Conservation (phyloP, 352 stramenopile species). For the Phytophthora sojae region DNA sequence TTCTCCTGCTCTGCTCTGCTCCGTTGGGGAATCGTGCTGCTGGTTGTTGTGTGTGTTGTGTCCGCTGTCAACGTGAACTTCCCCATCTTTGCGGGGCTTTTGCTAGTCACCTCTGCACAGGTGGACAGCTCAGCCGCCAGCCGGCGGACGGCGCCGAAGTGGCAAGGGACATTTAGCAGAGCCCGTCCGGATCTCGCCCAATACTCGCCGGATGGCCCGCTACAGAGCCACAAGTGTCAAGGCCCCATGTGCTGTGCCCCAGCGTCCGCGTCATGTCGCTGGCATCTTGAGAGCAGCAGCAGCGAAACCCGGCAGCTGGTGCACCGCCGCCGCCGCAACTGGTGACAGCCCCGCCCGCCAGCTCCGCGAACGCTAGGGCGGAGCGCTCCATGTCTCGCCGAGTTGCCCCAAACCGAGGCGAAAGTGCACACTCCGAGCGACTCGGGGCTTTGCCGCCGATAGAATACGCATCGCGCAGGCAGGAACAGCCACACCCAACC, state of each 20-base stretch:
- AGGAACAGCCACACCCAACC: background rate
- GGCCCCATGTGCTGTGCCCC: slow-evolving; percentile 36
- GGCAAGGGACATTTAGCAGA: slow-evolving; percentile 43
- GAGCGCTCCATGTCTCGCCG: slow-evolving; percentile 22
- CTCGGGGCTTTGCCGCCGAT: slow-evolving; percentile 12
- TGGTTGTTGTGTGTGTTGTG: slow-evolving; percentile 1
- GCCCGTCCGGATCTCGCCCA: slow-evolving; percentile 35
- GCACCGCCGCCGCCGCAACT: slow-evolving; percentile 16
- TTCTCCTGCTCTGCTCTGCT: background rate
- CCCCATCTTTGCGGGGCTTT: slow-evolving; percentile 22
- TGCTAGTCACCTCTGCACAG: slow-evolving; percentile 33
- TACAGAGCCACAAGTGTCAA: slow-evolving; percentile 36
- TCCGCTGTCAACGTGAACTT: slow-evolving; percentile 24
- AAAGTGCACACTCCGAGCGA: background rate
- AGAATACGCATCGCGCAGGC: slow-evolving; percentile 11
- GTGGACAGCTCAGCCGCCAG: slow-evolving; percentile 13
- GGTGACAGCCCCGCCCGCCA: slow-evolving; percentile 5
- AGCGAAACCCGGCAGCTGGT: slow-evolving; percentile 27
- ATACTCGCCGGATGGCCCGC: slow-evolving; percentile 14
- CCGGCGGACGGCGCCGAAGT: slow-evolving; percentile 34
- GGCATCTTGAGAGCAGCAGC: slow-evolving; percentile 35
- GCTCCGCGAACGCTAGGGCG: slow-evolving; percentile 20
- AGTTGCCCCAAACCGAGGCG: slow-evolving; percentile 14
- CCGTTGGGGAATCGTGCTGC: background rate
- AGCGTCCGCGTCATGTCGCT: slow-evolving; percentile 41